Percentiles rank a stretch among this genome's conserved stretches.
Evolutionary conservation across 306 rosid genomes (phyloP).

Genomic region (Rosa multiflora): DNA sequence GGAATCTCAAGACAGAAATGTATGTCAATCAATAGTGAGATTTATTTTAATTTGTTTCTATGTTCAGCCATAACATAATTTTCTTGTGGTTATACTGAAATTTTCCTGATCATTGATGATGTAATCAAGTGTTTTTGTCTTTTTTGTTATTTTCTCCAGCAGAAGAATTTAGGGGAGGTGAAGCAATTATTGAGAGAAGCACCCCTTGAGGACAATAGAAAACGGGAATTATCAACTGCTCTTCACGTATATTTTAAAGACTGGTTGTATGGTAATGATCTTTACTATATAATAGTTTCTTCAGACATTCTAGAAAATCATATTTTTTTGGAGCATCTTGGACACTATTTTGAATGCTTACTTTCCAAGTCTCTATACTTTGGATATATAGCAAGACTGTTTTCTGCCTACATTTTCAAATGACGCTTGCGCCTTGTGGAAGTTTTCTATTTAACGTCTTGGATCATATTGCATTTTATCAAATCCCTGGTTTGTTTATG

Average conservation of each 20-base stretch:
- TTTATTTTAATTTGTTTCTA: conserved; percentile 14
- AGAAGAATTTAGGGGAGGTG: conserved; percentile 68
- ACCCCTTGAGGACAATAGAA: conserved; percentile 83
- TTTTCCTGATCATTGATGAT: conserved; percentile 21
- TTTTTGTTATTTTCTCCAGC: conserved; percentile 47
- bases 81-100: conserved; percentile 10
- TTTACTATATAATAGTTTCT: conserved; percentile 10
- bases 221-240: conserved; percentile 83
- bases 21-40: conserved; percentile 33
- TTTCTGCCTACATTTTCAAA: not conserved
- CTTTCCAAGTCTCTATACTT: not conserved
- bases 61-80: not conserved
- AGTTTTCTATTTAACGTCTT: not conserved
- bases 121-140: conserved; percentile 1
- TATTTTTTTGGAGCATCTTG: not conserved
- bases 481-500: not conserved
- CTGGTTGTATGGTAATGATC: conserved; percentile 82
- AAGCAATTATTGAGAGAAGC: conserved; percentile 76
- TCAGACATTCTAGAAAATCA: not conserved
- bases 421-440: not conserved
- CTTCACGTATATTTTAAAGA: conserved; percentile 92
- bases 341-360: not conserved
- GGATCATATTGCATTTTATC: not conserved
- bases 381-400: not conserved
- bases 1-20: conserved; percentile 73